Base-by-base conservation (phyloP, 2,329 filamentous ascomycete species). In the Aspergillus sp. region DNA sequence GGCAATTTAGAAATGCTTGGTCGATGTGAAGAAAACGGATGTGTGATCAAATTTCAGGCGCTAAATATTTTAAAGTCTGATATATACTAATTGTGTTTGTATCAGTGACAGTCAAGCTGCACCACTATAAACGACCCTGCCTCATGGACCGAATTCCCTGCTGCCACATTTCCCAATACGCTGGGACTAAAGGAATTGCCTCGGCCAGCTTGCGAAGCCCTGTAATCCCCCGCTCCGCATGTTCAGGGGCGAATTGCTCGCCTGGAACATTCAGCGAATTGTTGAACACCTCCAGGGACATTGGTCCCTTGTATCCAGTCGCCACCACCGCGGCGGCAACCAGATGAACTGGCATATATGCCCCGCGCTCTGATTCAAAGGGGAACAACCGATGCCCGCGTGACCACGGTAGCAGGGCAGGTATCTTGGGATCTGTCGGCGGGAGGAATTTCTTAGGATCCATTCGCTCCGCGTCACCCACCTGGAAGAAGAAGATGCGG, bases 281-380 rank as follows among this genome's bases (percentile, higher is more conserved):
- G 58, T 72, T 74, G 43, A 75, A 75, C 0, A 75, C 72, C 57
- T 75, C 73, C n/a, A 74, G 57, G 1, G 71, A 75, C 8, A 74
- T 60, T 1, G 72, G 71, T 1, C 73, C 72, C 47, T 57, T 28
- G 19, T 75, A 75, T 5, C 73, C 72, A 0, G 73, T 74, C 2
- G 68, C 72, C 4, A 74, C 50, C 3, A 75, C 70, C 1, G 72
- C 73, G 7, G 72, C 72, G 2, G 67, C 53, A 1, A 74, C 72
- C 41, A 74, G 38, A 25, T 73, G 65, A 4, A 72, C 70, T 0
- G 73, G 73, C 71, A 75, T 69, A 66, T 75, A 75, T 0, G 60
- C 72, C 6, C 73, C 71, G 1, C 60, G 63, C 1, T 65, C 62
- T 17, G 57, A 32, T 28, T 75, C 72, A 17, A 67, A 60, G 0